These are phyloP conservation scores for Nitzschia sp. DNA, from an alignment of 108 stramenopile species.

Conservation along the genomic window DNA sequence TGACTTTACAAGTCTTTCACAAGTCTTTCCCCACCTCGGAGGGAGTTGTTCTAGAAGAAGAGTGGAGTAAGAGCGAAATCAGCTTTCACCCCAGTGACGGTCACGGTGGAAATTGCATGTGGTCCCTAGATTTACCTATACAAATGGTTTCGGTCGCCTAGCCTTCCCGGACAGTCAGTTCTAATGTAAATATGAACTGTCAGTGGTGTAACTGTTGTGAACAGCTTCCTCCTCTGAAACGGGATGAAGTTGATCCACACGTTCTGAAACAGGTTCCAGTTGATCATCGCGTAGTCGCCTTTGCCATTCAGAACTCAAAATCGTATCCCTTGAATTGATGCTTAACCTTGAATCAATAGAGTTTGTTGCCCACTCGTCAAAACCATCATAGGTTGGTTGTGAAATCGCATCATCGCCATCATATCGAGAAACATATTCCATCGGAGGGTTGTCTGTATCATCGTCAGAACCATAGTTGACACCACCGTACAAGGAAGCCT, in stretches of 20 bases:
- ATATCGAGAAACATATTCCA: not conserved
- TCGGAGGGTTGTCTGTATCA: not conserved
- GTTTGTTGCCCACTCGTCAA: slow-evolving; percentile 6
- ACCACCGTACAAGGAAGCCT: not conserved
- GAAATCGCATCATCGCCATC: not conserved
- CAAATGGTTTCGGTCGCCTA: no score
- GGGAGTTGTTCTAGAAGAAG: no score
- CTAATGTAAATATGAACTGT: no score
- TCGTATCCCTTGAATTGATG: not conserved
- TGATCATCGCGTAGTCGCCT: slow-evolving; percentile 7
- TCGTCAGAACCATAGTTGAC: slow-evolving; percentile 16
- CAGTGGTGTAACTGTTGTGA: not conserved
- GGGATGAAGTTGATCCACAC: not conserved
- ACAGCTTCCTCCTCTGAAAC: not conserved
- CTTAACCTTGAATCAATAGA: slow-evolving; percentile 4
- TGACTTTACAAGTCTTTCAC: no score
- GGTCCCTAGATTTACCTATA: no score
- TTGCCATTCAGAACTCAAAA: slow-evolving; percentile 13
- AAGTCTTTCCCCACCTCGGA: no score
- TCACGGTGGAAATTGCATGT: no score
- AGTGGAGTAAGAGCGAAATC: no score
- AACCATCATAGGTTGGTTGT: slow-evolving; percentile 1
- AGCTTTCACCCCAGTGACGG: no score
- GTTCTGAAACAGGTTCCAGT: slow-evolving; percentile 3
- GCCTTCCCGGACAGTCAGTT: no score